Evolutionary conservation across 495 filamentous ascomycete species (phyloP).

Genomic region (Alectoria sarmentosa): DNA sequence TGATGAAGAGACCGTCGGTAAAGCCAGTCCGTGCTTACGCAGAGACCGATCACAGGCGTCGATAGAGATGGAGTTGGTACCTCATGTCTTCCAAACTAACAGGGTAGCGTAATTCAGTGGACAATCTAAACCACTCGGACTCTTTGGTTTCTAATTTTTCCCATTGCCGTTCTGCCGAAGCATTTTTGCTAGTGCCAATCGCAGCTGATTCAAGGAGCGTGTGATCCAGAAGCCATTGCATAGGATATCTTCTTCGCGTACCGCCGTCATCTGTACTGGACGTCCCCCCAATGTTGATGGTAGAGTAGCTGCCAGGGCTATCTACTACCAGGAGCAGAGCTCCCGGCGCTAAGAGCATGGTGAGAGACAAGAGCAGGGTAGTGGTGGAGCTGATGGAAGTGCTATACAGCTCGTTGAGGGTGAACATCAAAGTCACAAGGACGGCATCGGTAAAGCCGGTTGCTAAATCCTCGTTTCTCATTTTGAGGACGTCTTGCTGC

Average conservation of each 20-base stretch:
- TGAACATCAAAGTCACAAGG: conserved; percentile 84
- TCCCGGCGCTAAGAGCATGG: conserved; percentile 44
- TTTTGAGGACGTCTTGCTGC: conserved; percentile 55
- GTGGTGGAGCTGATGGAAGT: conserved; percentile 69
- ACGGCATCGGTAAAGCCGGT: conserved; percentile 35
- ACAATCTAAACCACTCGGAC: conserved; percentile 76
- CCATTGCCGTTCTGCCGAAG: conserved; percentile 46
- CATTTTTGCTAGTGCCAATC: conserved; percentile 15
- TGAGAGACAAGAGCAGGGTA: conserved; percentile 59
- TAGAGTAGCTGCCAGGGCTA: conserved; percentile 88
- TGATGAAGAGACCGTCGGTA: neutral
- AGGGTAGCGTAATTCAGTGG: conserved; percentile 62
- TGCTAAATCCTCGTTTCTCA: conserved; percentile 37
- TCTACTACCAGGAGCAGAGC: conserved; percentile 80
- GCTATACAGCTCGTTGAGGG: conserved; percentile 90
- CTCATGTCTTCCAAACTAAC: conserved; percentile 89
- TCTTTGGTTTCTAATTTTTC: conserved; percentile 63
- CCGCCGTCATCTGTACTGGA: conserved; percentile 5
- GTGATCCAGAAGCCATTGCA: conserved; percentile 88
- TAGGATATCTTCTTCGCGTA: conserved; percentile 70
- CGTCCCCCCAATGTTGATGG: conserved; percentile 48
- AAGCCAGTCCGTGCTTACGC: neutral
- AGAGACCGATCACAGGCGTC: conserved; percentile 28
- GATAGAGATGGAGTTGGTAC: conserved; percentile 82
- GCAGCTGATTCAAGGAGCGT: conserved; percentile 52